Conservation (phyloP, 345 rosid genomes). For the Syzygium grande region DNA sequence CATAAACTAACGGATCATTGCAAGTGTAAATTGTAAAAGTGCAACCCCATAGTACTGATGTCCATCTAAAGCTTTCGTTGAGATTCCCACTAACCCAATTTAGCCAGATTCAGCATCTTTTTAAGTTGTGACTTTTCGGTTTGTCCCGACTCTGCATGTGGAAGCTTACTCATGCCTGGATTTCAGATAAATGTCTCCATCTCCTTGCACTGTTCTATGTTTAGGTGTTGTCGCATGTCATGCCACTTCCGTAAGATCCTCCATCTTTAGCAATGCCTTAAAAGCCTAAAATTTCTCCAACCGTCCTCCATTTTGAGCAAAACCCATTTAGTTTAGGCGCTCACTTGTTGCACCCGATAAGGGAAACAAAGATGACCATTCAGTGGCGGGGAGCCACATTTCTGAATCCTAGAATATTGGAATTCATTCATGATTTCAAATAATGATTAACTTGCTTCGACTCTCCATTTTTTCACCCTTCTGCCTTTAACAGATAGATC, state of each 20-base stretch:
- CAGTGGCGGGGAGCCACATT: not conserved
- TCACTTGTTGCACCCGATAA: not conserved
- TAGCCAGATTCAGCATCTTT: not conserved
- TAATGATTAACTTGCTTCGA: not conserved
- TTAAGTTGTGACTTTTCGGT: not conserved
- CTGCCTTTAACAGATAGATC: conserved; percentile 38
- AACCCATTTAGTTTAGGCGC: not conserved
- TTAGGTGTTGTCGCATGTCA: not conserved
- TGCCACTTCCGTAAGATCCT: not conserved
- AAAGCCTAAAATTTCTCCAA: not conserved
- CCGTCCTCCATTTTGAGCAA: not conserved
- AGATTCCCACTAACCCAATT: not conserved
- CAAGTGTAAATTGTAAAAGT: not conserved
- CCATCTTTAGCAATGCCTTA: too few species aligned
- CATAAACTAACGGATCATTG: not conserved
- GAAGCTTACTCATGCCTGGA: not conserved
- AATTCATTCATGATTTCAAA: not conserved
- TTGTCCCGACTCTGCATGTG: not conserved
- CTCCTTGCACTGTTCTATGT: not conserved
- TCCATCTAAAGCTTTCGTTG: not conserved
- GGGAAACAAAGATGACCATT: not conserved
- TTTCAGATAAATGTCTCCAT: not conserved
- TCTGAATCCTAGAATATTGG: not conserved
- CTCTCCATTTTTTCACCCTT: too few species aligned
- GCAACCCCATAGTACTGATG: not conserved